These are phyloP conservation scores for Hypoxylon sp. DNA, from an alignment of 2,329 filamentous ascomycete species.

Conservation along the genomic window DNA sequence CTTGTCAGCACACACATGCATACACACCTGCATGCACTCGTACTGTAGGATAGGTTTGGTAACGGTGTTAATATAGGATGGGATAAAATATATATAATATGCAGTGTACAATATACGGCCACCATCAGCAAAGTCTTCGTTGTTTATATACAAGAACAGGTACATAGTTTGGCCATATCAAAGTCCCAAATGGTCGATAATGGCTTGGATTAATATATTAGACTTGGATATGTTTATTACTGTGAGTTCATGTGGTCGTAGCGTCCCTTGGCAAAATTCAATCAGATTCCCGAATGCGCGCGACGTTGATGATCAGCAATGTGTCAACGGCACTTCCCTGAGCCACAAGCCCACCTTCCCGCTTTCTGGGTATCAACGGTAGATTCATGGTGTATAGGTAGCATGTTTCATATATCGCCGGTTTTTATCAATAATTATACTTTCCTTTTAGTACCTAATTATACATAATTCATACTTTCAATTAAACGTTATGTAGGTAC, in stretches of 20 bases:
- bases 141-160: not conserved
- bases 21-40: constrained; percentile 33
- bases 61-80: constrained; percentile 30
- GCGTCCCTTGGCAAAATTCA: constrained; percentile 33
- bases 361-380: constrained; percentile 39
- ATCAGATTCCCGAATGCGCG: constrained; percentile 44
- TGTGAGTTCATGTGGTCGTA: constrained; percentile 26
- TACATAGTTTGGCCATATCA: not conserved
- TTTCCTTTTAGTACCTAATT: too few species aligned
- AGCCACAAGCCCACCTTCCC: constrained; percentile 43
- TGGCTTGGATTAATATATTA: constrained; percentile 33
- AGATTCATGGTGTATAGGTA: constrained; percentile 19
- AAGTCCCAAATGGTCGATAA: constrained; percentile 21
- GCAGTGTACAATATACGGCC: constrained; percentile 21
- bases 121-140: not conserved
- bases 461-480: too few species aligned
- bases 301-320: constrained; percentile 46
- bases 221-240: constrained; percentile 27
- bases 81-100: constrained; percentile 15
- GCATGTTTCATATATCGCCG: constrained; percentile 30
- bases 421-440: constrained; percentile 3
- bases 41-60: constrained; percentile 20
- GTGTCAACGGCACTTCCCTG: constrained; percentile 48
- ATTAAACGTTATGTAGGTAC: too few species aligned
- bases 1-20: constrained; percentile 42